These are phyloP conservation scores for Xylariaceae sp. DNA, from an alignment of 2,329 filamentous ascomycete species.

Conservation along the genomic window DNA sequence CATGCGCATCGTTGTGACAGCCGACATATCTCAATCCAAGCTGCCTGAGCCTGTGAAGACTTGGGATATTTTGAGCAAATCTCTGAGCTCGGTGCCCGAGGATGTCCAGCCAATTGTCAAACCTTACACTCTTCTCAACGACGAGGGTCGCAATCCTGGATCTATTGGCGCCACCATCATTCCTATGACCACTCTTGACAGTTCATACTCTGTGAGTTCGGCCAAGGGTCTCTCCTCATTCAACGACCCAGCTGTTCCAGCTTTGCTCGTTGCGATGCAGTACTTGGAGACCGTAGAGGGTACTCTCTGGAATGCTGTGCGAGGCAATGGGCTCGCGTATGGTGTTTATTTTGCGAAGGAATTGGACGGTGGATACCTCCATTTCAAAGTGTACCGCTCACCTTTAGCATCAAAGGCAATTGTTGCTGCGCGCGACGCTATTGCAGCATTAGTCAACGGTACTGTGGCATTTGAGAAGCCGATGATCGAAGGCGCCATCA, in stretches of 20 bases:
- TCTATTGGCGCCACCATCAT: slow-evolving; percentile 71
- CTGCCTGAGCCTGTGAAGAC: slow-evolving; percentile 71
- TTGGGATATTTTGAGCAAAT: slow-evolving; percentile 64
- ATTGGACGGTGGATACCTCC: slow-evolving; percentile 73
- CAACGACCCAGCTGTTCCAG: slow-evolving; percentile 72
- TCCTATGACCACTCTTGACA: slow-evolving; percentile 89
- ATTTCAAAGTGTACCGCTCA: slow-evolving; percentile 84
- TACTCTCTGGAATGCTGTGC: slow-evolving; percentile 88
- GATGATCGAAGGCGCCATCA: slow-evolving; percentile 85
- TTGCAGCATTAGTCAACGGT: slow-evolving; percentile 71
- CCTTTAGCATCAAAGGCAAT: slow-evolving; percentile 88
- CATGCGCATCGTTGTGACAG: slow-evolving; percentile 78
- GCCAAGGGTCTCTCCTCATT: slow-evolving; percentile 71
- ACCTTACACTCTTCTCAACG: slow-evolving; percentile 66
- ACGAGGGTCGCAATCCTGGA: slow-evolving; percentile 71
- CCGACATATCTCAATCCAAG: slow-evolving; percentile 62
- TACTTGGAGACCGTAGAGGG: slow-evolving; percentile 94
- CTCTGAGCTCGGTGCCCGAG: slow-evolving; percentile 44
- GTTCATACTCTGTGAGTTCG: slow-evolving; percentile 78
- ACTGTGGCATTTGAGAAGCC: slow-evolving; percentile 69
- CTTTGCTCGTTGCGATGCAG: slow-evolving; percentile 80
- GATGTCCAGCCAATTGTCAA: slow-evolving; percentile 67
- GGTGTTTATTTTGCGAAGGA: slow-evolving; percentile 76
- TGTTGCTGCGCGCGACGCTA: slow-evolving; percentile 67
- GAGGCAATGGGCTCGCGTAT: slow-evolving; percentile 90